A percentile compares a stretch with the other conserved stretches of the same genome.
phyloP scores from a whole-genome alignment of 805 yeast genomes.

The Yamadazyma paraphyllophila region DNA sequence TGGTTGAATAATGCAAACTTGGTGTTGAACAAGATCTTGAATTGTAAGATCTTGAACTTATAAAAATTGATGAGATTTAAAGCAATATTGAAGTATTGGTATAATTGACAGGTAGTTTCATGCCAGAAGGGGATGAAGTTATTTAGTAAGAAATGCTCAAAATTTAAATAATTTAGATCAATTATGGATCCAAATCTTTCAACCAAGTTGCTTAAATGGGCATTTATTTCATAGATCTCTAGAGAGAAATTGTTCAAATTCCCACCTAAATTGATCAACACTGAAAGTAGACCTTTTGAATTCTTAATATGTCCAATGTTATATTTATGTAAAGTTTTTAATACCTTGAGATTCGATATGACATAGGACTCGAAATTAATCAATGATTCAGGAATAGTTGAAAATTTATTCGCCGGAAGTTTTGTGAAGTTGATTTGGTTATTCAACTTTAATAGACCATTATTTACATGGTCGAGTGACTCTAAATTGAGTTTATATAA shows the following conservation, averaged over 20 bases:
- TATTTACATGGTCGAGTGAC: slow-evolving; percentile 32
- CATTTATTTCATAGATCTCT: slow-evolving; percentile 32
- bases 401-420: slow-evolving; percentile 14
- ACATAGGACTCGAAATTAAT: slow-evolving; percentile 34
- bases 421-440: slow-evolving; percentile 26
- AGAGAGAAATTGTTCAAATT: slow-evolving; percentile 55
- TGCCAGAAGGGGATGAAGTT: slow-evolving; percentile 43
- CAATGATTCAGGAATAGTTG: slow-evolving; percentile 30
- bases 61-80: slow-evolving; percentile 47
- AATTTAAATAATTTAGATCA: slow-evolving; percentile 49
- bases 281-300: slow-evolving; percentile 36
- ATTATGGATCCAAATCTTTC: slow-evolving; percentile 55
- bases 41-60: slow-evolving; percentile 52
- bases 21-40: slow-evolving; percentile 38
- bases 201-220: slow-evolving; percentile 28
- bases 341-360: slow-evolving; percentile 30
- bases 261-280: slow-evolving; percentile 53
- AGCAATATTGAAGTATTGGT: slow-evolving; percentile 43
- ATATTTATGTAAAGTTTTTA: slow-evolving; percentile 35
- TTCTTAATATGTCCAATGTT: slow-evolving; percentile 39
- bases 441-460: slow-evolving; percentile 31
- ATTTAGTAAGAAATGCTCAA: slow-evolving; percentile 43
- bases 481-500: slow-evolving; percentile 21
- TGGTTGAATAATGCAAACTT: slow-evolving; percentile 40
- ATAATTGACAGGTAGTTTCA: slow-evolving; percentile 50